Evolutionary conservation across 1,139 yeast genomes (phyloP).

Genomic region (Candida mesenterica): DNA sequence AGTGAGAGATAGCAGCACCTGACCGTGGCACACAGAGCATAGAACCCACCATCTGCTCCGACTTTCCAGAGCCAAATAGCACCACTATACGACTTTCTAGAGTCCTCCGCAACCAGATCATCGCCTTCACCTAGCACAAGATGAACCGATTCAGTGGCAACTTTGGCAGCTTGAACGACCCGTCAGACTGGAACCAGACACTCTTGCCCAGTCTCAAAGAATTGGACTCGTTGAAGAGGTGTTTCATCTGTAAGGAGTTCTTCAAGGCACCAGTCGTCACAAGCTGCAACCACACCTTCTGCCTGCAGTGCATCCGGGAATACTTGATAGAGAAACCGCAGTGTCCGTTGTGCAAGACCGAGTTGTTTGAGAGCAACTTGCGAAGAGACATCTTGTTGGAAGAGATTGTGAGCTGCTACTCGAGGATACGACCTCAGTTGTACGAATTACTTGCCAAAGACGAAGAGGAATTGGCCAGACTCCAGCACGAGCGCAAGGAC

Average conservation of each 20-base stretch:
- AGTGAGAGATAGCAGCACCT: no score
- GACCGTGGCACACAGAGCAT: no score
- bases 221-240: conserved; percentile 71
- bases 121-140: no score
- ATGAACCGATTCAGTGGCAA: no score
- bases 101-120: no score
- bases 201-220: conserved; percentile 54
- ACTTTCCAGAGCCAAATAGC: no score
- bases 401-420: conserved; percentile 63
- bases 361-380: conserved; percentile 68
- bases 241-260: conserved; percentile 91
- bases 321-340: conserved; percentile 55
- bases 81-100: no score
- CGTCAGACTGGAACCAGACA: conserved; percentile 65
- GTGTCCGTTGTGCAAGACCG: conserved; percentile 81
- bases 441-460: conserved; percentile 20
- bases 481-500: neutral
- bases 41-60: no score
- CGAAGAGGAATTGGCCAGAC: neutral
- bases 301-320: conserved; percentile 84
- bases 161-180: conserved; percentile 49
- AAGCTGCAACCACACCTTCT: conserved; percentile 85
- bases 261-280: conserved; percentile 81
- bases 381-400: conserved; percentile 71
- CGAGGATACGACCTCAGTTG: conserved; percentile 40